Conservation (phyloP, 345 rosid genomes). For the Pugionium cornutum region DNA sequence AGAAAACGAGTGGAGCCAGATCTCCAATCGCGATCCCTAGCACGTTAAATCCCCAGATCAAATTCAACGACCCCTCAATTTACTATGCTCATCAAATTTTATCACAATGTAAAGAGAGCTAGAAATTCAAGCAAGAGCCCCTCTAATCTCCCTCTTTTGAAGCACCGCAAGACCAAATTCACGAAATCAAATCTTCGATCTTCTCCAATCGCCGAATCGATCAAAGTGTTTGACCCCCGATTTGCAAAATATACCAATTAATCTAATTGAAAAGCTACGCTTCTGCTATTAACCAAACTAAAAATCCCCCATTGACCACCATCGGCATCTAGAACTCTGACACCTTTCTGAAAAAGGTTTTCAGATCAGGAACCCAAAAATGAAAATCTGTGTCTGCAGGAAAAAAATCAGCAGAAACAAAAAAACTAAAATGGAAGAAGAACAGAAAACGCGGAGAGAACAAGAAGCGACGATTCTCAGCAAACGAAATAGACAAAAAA, state of each 20-base stretch:
- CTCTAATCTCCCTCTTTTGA: background rate
- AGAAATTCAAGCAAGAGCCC: slow-evolving; percentile 1
- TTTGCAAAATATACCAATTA: background rate
- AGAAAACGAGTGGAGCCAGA: slow-evolving; percentile 36
- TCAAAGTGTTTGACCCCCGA: slow-evolving; percentile 27
- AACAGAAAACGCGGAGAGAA: slow-evolving; percentile 7
- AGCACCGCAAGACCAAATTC: slow-evolving; percentile 1
- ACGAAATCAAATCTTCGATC: background rate
- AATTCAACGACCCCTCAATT: slow-evolving; percentile 30
- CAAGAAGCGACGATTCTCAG: background rate
- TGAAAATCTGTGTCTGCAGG: background rate
- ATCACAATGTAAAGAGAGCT: slow-evolving; percentile 1
- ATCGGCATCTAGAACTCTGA: slow-evolving; percentile 9
- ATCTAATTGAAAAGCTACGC: slow-evolving; percentile 20
- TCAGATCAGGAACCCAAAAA: slow-evolving; percentile 26
- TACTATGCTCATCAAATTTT: background rate
- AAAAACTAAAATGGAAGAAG: background rate
- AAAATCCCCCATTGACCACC: slow-evolving; percentile 22
- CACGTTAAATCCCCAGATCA: slow-evolving; percentile 10
- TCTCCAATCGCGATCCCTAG: slow-evolving; percentile 22
- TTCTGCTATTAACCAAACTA: slow-evolving; percentile 8
- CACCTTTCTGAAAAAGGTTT: slow-evolving; percentile 29
- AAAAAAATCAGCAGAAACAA: slow-evolving; percentile 16
- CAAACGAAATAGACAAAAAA: slow-evolving; percentile 15
- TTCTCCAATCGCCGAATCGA: slow-evolving; percentile 8